Percentiles rank a stretch among this genome's conserved stretches.
These are phyloP conservation scores for Arctium minus DNA, from an alignment of 129 eudicot species.

Conservation along the genomic window DNA sequence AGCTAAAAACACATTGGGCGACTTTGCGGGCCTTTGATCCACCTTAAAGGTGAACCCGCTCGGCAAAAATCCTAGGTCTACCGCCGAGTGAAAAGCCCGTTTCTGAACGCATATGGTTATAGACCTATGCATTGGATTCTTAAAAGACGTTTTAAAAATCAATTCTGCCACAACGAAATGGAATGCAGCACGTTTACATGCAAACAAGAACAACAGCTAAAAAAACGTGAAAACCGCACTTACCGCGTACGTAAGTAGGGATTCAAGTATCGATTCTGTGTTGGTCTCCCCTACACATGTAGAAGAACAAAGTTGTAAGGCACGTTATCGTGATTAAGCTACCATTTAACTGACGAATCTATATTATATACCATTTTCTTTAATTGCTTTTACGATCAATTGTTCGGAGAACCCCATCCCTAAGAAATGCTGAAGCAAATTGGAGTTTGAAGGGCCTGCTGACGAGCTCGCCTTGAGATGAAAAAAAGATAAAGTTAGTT, in stretches of 20 bases:
- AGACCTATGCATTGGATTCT: neutral
- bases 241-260: conserved; percentile 59
- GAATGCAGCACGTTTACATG: neutral
- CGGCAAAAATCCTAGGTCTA: neutral
- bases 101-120: neutral
- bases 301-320: conserved; percentile 7
- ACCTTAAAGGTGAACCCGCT: neutral
- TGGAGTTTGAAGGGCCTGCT: conserved; percentile 38
- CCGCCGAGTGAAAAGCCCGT: neutral
- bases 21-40: neutral
- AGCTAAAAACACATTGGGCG: neutral
- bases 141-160: neutral
- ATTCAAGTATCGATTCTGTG: conserved; percentile 50
- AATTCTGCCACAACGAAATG: neutral
- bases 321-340: neutral
- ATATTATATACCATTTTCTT: conserved; percentile 58
- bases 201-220: neutral
- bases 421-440: conserved; percentile 45
- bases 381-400: conserved; percentile 56
- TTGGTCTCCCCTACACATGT: conserved; percentile 56
- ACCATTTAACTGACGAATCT: neutral
- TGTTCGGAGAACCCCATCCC: conserved; percentile 64
- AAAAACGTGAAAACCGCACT: conserved; percentile 19
- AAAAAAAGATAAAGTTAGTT: conserved; percentile 16
- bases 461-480: conserved; percentile 66